Percentiles rank a stretch among this genome's conserved stretches.
phyloP scores from a whole-genome alignment of 257 asterid species.

The Plantago ovata region DNA sequence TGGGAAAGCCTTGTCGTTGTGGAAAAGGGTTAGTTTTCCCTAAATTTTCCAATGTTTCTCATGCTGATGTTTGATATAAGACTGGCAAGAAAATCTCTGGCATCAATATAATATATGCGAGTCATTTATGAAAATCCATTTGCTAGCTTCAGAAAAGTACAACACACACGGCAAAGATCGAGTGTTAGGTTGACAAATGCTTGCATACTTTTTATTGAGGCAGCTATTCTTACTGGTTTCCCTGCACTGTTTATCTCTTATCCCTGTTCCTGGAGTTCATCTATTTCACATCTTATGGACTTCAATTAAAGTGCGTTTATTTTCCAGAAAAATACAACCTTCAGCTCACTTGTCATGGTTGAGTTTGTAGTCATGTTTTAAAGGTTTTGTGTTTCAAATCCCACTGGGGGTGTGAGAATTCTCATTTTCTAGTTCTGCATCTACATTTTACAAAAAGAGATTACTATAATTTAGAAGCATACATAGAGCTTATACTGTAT shows the following conservation, averaged over 20 bases:
- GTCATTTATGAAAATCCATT: no score
- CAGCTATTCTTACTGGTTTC: background rate
- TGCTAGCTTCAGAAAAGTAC: no score
- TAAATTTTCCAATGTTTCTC: background rate
- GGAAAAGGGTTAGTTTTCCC: constrained; percentile 48
- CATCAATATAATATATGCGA: no score
- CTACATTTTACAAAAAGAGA: no score
- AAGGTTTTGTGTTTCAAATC: background rate
- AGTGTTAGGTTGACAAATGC: no score
- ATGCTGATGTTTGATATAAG: background rate
- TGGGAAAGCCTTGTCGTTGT: constrained; percentile 71
- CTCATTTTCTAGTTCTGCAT: no score
- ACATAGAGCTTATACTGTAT: constrained; percentile 9
- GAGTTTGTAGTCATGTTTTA: constrained; percentile 11
- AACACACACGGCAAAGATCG: no score
- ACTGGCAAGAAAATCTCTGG: background rate
- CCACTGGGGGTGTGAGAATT: no score
- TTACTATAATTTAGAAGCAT: constrained; percentile 4
- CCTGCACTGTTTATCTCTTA: background rate
- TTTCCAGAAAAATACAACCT: background rate
- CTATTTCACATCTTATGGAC: constrained; percentile 7
- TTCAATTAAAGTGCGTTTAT: background rate
- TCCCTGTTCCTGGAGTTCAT: constrained; percentile 3
- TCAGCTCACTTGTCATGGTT: constrained; percentile 15
- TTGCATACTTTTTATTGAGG: no score